phyloP scores from a whole-genome alignment of 805 yeast genomes.

The Metschnikowia lachancei region DNA sequence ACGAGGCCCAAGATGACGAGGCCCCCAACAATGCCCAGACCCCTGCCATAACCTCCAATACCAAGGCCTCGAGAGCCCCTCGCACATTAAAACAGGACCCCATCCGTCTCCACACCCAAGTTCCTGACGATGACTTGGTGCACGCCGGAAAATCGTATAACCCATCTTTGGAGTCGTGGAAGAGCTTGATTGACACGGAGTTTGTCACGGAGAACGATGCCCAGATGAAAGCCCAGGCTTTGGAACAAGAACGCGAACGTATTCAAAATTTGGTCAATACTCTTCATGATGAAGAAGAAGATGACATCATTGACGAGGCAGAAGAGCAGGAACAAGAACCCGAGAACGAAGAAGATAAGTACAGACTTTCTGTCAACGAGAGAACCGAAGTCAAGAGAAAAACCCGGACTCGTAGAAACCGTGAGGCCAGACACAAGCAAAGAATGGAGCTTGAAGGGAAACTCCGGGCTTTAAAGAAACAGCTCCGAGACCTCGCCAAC shows the following conservation, averaged over 20 bases:
- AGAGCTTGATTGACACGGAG: conserved; percentile 63
- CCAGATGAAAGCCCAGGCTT: conserved; percentile 60
- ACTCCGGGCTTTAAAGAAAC: conserved; percentile 56
- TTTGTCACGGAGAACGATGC: conserved; percentile 59
- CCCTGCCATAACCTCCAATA: conserved; percentile 22
- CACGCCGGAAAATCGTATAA: conserved; percentile 91
- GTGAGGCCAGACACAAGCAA: conserved; percentile 59
- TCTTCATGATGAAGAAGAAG: conserved; percentile 56
- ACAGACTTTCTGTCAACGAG: conserved; percentile 64
- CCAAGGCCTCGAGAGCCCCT: conserved; percentile 53
- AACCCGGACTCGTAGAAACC: conserved; percentile 75
- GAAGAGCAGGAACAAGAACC: conserved; percentile 31
- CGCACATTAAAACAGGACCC: conserved; percentile 53
- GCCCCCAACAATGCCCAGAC: conserved; percentile 4
- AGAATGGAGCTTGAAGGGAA: conserved; percentile 53
- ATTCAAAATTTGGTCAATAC: conserved; percentile 65
- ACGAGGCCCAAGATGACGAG: conserved; percentile 16
- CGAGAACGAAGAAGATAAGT: conserved; percentile 34
- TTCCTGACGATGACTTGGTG: conserved; percentile 42
- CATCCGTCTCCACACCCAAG: conserved; percentile 47
- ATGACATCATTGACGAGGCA: conserved; percentile 26
- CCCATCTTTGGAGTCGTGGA: conserved; percentile 86
- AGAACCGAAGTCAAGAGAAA: conserved; percentile 69
- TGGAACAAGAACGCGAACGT: conserved; percentile 61
- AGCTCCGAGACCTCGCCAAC: conserved; percentile 54